Evolutionary conservation across 805 yeast species (phyloP).

Genomic region (Maudiozyma bulderi): DNA sequence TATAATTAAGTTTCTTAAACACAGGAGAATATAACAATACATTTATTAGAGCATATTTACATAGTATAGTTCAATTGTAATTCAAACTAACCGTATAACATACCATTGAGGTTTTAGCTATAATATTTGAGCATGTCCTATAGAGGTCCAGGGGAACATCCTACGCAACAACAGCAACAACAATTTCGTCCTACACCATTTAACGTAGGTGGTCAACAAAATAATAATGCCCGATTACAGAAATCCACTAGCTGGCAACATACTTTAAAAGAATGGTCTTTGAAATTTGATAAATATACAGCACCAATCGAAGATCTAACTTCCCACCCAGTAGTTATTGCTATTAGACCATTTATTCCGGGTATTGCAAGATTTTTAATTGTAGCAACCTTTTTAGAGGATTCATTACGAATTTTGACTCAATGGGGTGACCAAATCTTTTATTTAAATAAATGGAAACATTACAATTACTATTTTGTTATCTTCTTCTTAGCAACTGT

Average conservation of each 20-base stretch:
- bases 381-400: conserved; percentile 90
- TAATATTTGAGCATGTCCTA: not conserved
- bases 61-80: too few relatives aligned
- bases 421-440: conserved; percentile 91
- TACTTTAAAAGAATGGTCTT: not conserved
- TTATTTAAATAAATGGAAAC: conserved; percentile 71
- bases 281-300: conserved; percentile 1
- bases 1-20: too few relatives aligned
- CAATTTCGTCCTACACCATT: not conserved
- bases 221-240: not conserved
- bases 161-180: not conserved
- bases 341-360: conserved; percentile 67
- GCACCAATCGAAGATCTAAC: conserved; percentile 31
- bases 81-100: too few relatives aligned
- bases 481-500: conserved; percentile 58
- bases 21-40: too few relatives aligned
- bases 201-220: not conserved
- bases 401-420: conserved; percentile 66
- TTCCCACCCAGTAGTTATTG: conserved; percentile 39
- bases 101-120: too few relatives aligned
- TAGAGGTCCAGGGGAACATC: not conserved
- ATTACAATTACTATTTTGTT: conserved; percentile 67
- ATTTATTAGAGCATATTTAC: too few relatives aligned
- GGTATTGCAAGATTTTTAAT: conserved; percentile 80
- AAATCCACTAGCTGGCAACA: not conserved